Base-by-base conservation (phyloP, 495 filamentous ascomycete genomes). In the Tuber microsphaerosporum region DNA sequence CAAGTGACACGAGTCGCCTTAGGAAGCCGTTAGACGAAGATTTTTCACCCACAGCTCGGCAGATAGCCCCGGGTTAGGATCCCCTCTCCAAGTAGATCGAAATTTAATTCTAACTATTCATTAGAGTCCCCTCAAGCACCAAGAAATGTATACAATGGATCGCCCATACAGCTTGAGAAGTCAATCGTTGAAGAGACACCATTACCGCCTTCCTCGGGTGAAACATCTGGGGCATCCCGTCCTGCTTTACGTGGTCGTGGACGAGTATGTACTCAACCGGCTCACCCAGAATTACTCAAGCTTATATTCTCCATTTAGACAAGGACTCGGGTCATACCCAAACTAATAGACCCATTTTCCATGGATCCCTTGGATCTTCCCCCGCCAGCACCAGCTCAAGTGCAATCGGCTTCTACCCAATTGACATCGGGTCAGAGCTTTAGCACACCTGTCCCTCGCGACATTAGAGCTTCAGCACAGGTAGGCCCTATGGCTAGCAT, bases 1-100 rank as follows among this genome's bases (percentile, higher is more conserved):
- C 85, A 17, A 91, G 90, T 73, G 90, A 97, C 85, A 88, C 92
- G 6, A 89, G 87, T 74, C 84, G 86, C 41, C 85, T 97, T 26
- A 89, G 91, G 74, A 88, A 88, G 48, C 87, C 90, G 2, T 87
- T 96, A 1, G 85, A 86, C 74, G 82, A 81, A 31, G 80, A 83
- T 39, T 8, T 56, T 19, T 46, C 70, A 70, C 42, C 70, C 45
- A 41, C 26, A 42, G 39, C 41, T 10, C 71, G 65, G 56, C 65
- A 14, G 26, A 31, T 48, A 22, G 73, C 43, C 20, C 56, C 73
- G 61, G 42, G 77, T 76, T 71, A 20, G 72, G 19, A 46, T 37
- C 68, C 22, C n/a, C 26, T 22, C 19, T 45, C 17, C n/a, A 20
- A 34, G 26, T 31, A 31, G 26, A 34, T 34, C 12, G 26, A 34